These are phyloP conservation scores for Fistulinella cinereoalba DNA, from an alignment of 1,284 basidiomycete species.

Conservation along the genomic window DNA sequence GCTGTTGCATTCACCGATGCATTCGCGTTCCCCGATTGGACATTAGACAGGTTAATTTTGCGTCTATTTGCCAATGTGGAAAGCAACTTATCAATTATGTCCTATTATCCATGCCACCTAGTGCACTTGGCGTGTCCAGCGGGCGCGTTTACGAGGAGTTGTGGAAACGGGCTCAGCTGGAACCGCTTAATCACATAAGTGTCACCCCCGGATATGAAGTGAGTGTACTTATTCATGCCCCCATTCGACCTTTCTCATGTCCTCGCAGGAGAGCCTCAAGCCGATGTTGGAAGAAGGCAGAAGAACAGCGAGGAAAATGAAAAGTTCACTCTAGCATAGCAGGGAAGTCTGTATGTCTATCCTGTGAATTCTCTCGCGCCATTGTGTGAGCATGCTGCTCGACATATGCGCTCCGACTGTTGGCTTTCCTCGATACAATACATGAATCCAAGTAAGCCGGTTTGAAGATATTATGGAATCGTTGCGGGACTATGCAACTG, in stretches of 20 bases:
- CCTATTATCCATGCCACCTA: constrained; percentile 13
- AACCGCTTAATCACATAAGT: constrained; percentile 60
- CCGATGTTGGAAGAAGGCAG: constrained; percentile 29
- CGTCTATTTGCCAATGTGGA: neutral
- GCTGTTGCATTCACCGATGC: constrained; percentile 71
- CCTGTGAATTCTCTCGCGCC: no score
- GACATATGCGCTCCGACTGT: no score
- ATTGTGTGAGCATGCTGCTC: no score
- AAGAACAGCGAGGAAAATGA: constrained; percentile 10
- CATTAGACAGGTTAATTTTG: constrained; percentile 56
- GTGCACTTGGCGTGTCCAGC: constrained; percentile 63
- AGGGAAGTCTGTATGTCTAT: no score
- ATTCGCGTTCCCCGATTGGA: constrained; percentile 78
- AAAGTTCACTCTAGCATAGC: constrained; percentile 19
- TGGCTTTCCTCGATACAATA: no score
- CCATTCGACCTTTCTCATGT: no score
- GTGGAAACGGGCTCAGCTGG: constrained; percentile 60
- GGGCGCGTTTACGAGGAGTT: constrained; percentile 70
- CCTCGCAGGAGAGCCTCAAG: constrained; percentile 22
- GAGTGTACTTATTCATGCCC: constrained; percentile 14
- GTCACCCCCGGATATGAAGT: constrained; percentile 56
- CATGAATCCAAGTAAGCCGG: no score
- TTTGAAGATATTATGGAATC: no score
- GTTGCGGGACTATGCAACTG: no score
- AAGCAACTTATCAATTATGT: neutral